Base-by-base conservation (phyloP, 352 stramenopile species). In the Globisporangium sylvaticum region DNA sequence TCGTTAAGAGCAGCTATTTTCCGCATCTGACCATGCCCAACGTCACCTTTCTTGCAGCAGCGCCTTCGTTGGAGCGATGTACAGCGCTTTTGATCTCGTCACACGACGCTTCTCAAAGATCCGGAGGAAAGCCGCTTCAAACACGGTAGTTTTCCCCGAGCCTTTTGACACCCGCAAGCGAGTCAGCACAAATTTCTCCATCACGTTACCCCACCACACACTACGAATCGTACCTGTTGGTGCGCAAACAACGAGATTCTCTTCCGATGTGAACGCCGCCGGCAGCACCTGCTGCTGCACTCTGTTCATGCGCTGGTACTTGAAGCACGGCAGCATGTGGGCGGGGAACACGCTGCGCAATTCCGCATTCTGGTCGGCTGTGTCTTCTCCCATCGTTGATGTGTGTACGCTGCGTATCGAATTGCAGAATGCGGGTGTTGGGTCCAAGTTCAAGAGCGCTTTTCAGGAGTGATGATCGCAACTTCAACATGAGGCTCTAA, bases 391-490 rank as follows among this genome's bases (percentile, higher is more conserved):
- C 65, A 61, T 68, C 32, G 12, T 27, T 50, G 52, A 27, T 64
- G 29, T 56, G 34, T 61, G 56, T 15, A 50, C 5, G 42, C 48
- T 20, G 15, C 4, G 46, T 48, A 55, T 20, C 52, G 42, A 37
- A 71, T 48, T 59, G 65, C 42, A n/a, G 55, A 70, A 60, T 70
- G 57, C 56, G 57, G 37, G 22, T 24, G 37, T 54, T 27, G 32
- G n/a, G 34, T 15, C 18, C 20, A 63, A 55, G 9, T 54, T 25
- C 10, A 25, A 27, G 48, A 18, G 9, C 10, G 20, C 3, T 7
- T 46, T 22, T 34, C 22, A 34, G 68, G 78, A 89, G 62, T 91
- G 81, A 85, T 85, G 72, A 71, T 88, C 66, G 73, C 70, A 79
- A 85, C 70, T 67, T 73, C 60, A 73, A 74, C 46, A 42, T 66